Evolutionary conservation across 495 filamentous ascomycete genomes (phyloP).

Genomic region (Podospora australis): DNA sequence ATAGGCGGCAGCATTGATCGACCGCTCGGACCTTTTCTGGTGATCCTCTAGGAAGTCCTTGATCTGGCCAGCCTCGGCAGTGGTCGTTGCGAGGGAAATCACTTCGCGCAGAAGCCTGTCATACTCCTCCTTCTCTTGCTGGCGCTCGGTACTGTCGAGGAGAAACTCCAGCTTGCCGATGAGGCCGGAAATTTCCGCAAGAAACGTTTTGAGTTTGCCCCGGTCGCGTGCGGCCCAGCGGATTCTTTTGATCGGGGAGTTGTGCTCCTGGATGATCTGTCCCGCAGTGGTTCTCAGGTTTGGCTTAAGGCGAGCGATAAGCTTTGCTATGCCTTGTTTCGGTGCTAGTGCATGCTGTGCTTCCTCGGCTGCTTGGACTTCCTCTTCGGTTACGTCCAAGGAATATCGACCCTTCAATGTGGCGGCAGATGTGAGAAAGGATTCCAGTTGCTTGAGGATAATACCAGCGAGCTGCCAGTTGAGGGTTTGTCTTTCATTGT

Average conservation of each 20-base stretch:
- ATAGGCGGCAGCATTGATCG: not conserved
- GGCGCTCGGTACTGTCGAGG: not conserved
- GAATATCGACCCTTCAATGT: slow-evolving; percentile 16
- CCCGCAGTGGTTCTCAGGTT: slow-evolving; percentile 11
- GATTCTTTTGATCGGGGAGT: slow-evolving; percentile 15
- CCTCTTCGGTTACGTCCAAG: not conserved
- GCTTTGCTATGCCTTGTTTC: not conserved
- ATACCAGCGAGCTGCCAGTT: slow-evolving; percentile 22
- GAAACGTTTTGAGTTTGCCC: slow-evolving; percentile 17
- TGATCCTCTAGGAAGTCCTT: not conserved
- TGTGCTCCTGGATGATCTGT: slow-evolving; percentile 20
- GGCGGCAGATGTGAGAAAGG: slow-evolving; percentile 11
- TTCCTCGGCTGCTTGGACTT: not conserved
- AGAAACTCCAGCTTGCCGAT: not conserved
- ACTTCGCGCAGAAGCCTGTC: not conserved
- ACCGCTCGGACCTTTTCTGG: not conserved
- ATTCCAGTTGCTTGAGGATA: slow-evolving; percentile 19
- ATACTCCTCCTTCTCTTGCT: not conserved
- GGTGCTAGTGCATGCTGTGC: not conserved
- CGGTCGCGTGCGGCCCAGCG: slow-evolving; percentile 26
- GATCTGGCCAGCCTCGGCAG: not conserved
- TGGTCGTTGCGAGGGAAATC: not conserved
- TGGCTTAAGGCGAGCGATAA: slow-evolving; percentile 15
- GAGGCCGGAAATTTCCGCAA: slow-evolving; percentile 1
- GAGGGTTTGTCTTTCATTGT: slow-evolving; percentile 13